Evolutionary conservation across 352 stramenopile genomes (phyloP), one percentile per base, ranked within the genome.

Genomic region (Globisporangium cederbergense): DNA sequence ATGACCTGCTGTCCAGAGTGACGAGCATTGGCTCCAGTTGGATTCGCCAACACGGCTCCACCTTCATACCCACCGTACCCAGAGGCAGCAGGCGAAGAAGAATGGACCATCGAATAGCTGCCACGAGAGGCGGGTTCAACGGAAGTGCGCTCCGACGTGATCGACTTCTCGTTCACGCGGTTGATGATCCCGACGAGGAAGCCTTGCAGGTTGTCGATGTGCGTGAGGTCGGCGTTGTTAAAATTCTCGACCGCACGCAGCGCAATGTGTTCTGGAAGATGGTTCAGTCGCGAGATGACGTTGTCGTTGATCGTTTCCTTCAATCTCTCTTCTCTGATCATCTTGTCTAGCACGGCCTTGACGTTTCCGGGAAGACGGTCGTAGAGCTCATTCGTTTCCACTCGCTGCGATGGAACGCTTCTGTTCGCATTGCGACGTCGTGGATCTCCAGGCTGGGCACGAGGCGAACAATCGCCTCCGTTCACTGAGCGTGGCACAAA

Each of bases 101-200:
- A 18, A 47, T 25, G 25, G 20, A 32, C 9, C 40, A 25, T 34
- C n/a, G 22, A 9, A 30, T 9, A 16, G 56, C 34, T 57, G n/a
- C 1, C 36, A 32, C 18, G 30, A 46, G 16, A 9, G 14, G 30
- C 4, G 18, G 30, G 32, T 18, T 53, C 45, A 0, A 14, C 7
- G 7, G 32, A 36, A 36, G 32, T 32, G 20, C 47, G 50, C 45
- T 82, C 73, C 1, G 77, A 71, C 0, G 71, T 60, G 64, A 80
- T 74, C 11, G 71, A 64, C 58, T 86, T 86, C 52, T 93, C 86
- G 25, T 91, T 81, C 11, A 93, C 81, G 50, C 83, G 83, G 55
- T 91, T 93, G 70, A 95, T 91, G 58, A 95, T 95, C 30, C 86
- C 86, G 4, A 93, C 80, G 2, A 95, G 71, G 66, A 95, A 95